Percentiles rank a stretch among this genome's conserved stretches.
Conservation (phyloP, 805 yeast genomes). For the Schwanniomyces pseudopolymorphus region DNA sequence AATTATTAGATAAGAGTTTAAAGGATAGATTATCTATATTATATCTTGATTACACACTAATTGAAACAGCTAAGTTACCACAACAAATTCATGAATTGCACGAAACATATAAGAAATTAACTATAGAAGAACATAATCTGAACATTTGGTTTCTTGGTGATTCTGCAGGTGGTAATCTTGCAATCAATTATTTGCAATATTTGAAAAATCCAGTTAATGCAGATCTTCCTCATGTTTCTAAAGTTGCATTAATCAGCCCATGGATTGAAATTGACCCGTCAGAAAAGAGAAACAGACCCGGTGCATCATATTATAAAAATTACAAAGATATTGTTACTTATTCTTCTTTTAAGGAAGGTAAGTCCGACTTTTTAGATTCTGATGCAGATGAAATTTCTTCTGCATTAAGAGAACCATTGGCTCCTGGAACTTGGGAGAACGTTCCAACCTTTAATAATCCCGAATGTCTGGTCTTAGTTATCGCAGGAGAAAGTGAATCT, state of each 20-base stretch:
- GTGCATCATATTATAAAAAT: slow-evolving; percentile 33
- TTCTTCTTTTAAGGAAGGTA: slow-evolving; percentile 11
- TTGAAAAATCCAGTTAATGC: slow-evolving; percentile 13
- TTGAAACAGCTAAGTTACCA: slow-evolving; percentile 31
- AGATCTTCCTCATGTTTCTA: slow-evolving; percentile 22
- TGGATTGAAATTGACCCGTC: slow-evolving; percentile 33
- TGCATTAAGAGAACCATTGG: background rate
- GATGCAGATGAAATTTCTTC: slow-evolving; percentile 7
- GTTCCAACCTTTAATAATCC: slow-evolving; percentile 28
- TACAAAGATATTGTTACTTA: slow-evolving; percentile 13
- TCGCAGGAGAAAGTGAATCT: slow-evolving; percentile 42
- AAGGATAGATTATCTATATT: slow-evolving; percentile 21
- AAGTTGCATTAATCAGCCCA: slow-evolving; percentile 31
- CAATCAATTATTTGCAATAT: slow-evolving; percentile 28
- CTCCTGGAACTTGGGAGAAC: slow-evolving; percentile 25
- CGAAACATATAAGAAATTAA: slow-evolving; percentile 22
- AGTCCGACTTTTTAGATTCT: background rate
- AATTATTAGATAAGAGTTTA: slow-evolving; percentile 22
- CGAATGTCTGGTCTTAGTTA: slow-evolving; percentile 25
- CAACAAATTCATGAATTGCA: slow-evolving; percentile 30
- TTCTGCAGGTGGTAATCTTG: slow-evolving; percentile 44
- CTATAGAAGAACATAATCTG: slow-evolving; percentile 19
- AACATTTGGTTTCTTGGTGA: slow-evolving; percentile 41
- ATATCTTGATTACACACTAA: slow-evolving; percentile 31
- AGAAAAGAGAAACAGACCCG: slow-evolving; percentile 19